Base-by-base conservation (phyloP, 2,329 filamentous ascomycete genomes). In the Colletotrichum gigasporum region DNA sequence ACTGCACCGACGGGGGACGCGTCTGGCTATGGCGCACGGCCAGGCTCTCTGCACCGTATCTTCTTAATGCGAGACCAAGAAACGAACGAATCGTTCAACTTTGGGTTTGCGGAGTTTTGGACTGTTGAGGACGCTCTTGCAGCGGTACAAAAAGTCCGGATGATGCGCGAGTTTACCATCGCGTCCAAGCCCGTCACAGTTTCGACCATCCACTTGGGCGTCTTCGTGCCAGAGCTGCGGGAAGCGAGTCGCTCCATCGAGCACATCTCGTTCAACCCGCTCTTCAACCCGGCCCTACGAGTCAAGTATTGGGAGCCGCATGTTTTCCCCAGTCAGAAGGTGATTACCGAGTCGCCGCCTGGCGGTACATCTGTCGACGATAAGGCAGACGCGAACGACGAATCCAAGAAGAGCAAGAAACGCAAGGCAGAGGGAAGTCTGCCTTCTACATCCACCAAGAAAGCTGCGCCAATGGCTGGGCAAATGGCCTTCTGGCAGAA, bases 31-130 rank as follows among this genome's bases (percentile, higher is more conserved):
- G 92, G 92, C 37, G 92, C 93, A 4, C 87, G 85, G 60, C 88
- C 90, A 30, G 89, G 90, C 18, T 93, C 91, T n/a, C 79, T 96
- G 8, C 87, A 91, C 66, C 88, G 93, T 53, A 88, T 96, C 2
- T 87, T 96, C 65, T 79, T 96, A 24, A 89, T 96, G 71, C 87
- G 93, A 58, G 91, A 95, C 72, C 85, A 89, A 44, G 83, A 82
- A 65, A 90, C 84, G 4, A 86, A 92, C 57, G 89, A 92, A 65
- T 93, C 90, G 53, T 92, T 91, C 83, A 87, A 90, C 69, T 96
- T 93, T 70, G 93, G 92, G 0, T 96, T 96, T 76, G 93, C 90
- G 1, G 93, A 96, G 75, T 96, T 94, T 73, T 90, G 87, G 70
- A 91, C 87, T 0, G 81, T 93, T 16, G 88, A 91, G 73, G 92